Base-by-base conservation (phyloP, 1,284 basidiomycete species). In the Ganoderma leucocontextum region DNA sequence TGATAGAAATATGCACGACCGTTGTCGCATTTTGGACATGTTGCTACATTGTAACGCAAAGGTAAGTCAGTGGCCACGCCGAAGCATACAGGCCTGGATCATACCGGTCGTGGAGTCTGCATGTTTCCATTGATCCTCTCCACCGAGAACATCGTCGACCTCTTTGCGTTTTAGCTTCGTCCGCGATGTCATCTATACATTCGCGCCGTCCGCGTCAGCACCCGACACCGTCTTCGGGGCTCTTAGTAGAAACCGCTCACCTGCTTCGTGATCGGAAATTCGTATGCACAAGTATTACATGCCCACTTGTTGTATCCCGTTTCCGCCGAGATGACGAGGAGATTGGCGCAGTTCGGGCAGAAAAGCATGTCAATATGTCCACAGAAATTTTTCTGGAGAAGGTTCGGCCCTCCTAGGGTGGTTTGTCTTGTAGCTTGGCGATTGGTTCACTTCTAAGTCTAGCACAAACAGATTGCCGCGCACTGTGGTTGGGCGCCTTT, bases 311-410 rank as follows among this genome's bases (percentile, higher is more conserved):
- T 96, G 80, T 84, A 88, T 4, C 88, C 92, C 6, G 86, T 91
- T 73, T 91, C 91, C 6, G 87, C 82, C 12, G 90, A 91, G 63
- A 98, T 94, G 63, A 95, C 89, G 19, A 99, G 89, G 67, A 96
- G 86, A 80, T 99, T 99, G 59, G 95, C 91, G 78, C 97, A 99
- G 65, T 93, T 96, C 44, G 97, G 97, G 78, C 97, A 99, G 85
- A 98, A 98, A 36, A 97, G 86, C 95, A 75, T 75, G 7, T 7
- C 15, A 1, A 17, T 55, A 33, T 33, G 17, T 10, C 15, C 9
- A 1, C 7, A 17, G 29, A 19, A 13, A 55, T 1, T 13, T 17
- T 49, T 25, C 22, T 25, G 10, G 2, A 12, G 22, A 49, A 49
- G 22, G n/a, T 22, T 12, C 19, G 47, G 22, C 10, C 41, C 8